phyloP scores from a whole-genome alignment of 495 filamentous ascomycete genomes.

The Aspergillus kassunensis region DNA sequence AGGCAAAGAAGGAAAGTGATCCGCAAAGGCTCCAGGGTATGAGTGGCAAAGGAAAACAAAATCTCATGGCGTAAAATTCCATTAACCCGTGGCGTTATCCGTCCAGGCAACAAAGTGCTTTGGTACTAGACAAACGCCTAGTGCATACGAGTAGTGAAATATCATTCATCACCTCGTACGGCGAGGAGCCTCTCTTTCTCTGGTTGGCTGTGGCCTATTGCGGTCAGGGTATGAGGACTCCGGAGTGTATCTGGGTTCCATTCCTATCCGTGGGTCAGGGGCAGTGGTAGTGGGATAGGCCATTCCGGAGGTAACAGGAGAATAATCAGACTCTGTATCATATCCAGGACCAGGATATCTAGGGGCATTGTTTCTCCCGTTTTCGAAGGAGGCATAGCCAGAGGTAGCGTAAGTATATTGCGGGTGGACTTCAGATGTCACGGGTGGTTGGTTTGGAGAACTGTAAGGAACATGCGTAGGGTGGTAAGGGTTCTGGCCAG shows the following conservation, averaged over 20 bases:
- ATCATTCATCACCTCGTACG: conserved; percentile 33
- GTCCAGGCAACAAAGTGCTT: conserved; percentile 18
- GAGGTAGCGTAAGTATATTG: conserved; percentile 41
- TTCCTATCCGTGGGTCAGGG: conserved; percentile 46
- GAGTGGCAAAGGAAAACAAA: conserved; percentile 8
- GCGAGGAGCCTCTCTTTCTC: conserved; percentile 40
- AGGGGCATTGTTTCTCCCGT: conserved; percentile 43
- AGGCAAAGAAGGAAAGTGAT: conserved; percentile 14
- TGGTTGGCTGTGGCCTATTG: conserved; percentile 42
- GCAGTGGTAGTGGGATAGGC: conserved; percentile 42
- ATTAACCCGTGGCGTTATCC: conserved; percentile 19
- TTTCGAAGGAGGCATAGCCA: conserved; percentile 36
- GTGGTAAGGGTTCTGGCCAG: conserved; percentile 34
- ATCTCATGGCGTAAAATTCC: conserved; percentile 15
- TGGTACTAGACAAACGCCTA: conserved; percentile 1
- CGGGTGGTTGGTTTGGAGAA: conserved; percentile 34
- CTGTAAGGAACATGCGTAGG: conserved; percentile 37
- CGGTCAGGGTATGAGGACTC: conserved; percentile 36
- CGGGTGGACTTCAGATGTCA: conserved; percentile 39
- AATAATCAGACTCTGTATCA: conserved; percentile 44
- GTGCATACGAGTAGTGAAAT: conserved; percentile 10
- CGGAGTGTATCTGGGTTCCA: conserved; percentile 47
- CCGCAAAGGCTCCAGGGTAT: conserved; percentile 7
- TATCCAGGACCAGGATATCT: conserved; percentile 45
- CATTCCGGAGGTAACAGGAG: conserved; percentile 42